These are phyloP conservation scores for Lanmaoa rubissima DNA, from an alignment of 768 basidiomycete genomes.

Conservation along the genomic window DNA sequence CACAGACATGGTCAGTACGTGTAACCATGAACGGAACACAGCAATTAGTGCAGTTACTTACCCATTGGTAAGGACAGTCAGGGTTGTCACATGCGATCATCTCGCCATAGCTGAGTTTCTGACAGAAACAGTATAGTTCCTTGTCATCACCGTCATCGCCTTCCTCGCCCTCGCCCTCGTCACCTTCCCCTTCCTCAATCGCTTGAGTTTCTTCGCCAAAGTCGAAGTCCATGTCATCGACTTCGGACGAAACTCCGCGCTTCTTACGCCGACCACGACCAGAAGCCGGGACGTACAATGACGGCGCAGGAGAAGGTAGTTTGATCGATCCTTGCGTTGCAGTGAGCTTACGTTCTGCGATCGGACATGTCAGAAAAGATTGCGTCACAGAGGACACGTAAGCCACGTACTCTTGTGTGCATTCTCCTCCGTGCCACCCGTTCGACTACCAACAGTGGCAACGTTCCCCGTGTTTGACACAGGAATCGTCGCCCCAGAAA, in stretches of 20 bases:
- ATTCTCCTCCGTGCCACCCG: conserved; percentile 23
- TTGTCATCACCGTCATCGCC: conserved; percentile 57
- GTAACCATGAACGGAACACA: background rate
- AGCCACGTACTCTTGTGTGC: conserved; percentile 30
- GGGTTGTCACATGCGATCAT: conserved; percentile 67
- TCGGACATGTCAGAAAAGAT: conserved; percentile 3
- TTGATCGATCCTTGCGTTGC: conserved; percentile 32
- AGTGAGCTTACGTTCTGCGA: conserved; percentile 31
- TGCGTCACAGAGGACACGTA: background rate
- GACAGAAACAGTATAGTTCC: conserved; percentile 61
- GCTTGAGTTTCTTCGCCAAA: conserved; percentile 31
- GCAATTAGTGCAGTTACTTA: conserved; percentile 32
- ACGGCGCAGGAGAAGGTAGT: conserved; percentile 35
- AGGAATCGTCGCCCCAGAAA: conserved; percentile 28
- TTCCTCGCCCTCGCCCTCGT: conserved; percentile 41
- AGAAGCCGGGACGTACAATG: conserved; percentile 27
- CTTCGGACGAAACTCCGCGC: conserved; percentile 36
- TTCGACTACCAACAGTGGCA: conserved; percentile 12
- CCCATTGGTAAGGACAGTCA: conserved; percentile 60
- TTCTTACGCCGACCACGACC: conserved; percentile 35
- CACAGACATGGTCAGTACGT: conserved; percentile 12
- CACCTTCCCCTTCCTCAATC: conserved; percentile 32
- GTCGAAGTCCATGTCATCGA: conserved; percentile 35
- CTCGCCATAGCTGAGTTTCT: conserved; percentile 61
- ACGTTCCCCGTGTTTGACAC: conserved; percentile 9